Base-by-base conservation (phyloP, 345 rosid genomes). In the Dipteronia sinensis region DNA sequence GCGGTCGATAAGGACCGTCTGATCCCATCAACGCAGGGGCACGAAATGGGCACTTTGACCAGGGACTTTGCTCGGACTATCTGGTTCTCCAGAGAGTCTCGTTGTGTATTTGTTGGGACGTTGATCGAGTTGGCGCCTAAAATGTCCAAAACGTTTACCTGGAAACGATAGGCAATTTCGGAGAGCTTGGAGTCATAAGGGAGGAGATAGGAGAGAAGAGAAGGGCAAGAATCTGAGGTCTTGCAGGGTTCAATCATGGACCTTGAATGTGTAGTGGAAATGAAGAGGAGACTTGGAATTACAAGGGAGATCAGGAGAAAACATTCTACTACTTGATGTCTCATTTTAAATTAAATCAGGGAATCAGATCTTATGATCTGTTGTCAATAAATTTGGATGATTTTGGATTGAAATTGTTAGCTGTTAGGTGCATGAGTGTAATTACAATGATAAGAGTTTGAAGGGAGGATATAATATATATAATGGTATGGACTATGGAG, bases 11-110 rank as follows among this genome's bases (percentile, higher is more conserved):
- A 1, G 19, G 78, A 78, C 17, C 67, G 65, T 25, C 78, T 27
- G 62, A 84, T 78, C 0, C 86, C 84, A 12, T 84, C 82, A 5
- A 81, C 80, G n/a, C 86, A 78, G 4, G 86, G 49, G 46, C 86
- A 84, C 1, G 76, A 67, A 69, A 84, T 55, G 29, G 84, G 80
- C 4, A 84, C 72, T 62, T 73, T 80, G 42, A 76, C 2, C 0
- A 56, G 9, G 2, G 76, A 22, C 7, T 47, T 72, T 25, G 76
- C 65, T 10, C 8, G 46, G 9, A 78, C 17, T 31, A 84, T 72
- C 22, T 67, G 80, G 55, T 78, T 69, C 1, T 6, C 19, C 0
- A 72, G 20, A 5, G 59, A 46, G 25, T 34, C 38, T 34, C 4
- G 38, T 34, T 34, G 38, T 4, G 58, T 40, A 2, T 46, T 2